These are phyloP conservation scores for Ploettnerulaceae sp. DNA, from an alignment of 2,329 filamentous ascomycete species.

Conservation along the genomic window DNA sequence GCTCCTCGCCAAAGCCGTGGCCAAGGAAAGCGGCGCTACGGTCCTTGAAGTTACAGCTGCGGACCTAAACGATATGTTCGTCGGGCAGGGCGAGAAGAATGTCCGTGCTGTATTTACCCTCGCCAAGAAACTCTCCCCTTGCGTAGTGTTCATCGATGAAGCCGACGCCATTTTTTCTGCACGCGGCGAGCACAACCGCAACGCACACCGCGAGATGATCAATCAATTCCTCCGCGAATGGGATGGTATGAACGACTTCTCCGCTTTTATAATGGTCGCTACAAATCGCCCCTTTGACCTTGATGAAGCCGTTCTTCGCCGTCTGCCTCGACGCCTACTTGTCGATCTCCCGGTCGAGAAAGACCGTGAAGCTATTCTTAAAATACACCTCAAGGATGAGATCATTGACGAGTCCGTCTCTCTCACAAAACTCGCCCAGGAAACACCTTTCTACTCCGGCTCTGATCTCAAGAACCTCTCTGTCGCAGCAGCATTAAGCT, in stretches of 20 bases:
- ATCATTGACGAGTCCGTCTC: slow-evolving; percentile 55
- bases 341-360: slow-evolving; percentile 65
- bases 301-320: slow-evolving; percentile 79
- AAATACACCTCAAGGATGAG: slow-evolving; percentile 68
- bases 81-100: slow-evolving; percentile 95
- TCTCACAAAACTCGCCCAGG: slow-evolving; percentile 56
- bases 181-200: slow-evolving; percentile 61
- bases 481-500: slow-evolving; percentile 73
- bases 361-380: slow-evolving; percentile 64
- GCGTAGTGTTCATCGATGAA: slow-evolving; percentile 95
- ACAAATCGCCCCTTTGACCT: slow-evolving; percentile 95
- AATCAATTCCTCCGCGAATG: slow-evolving; percentile 97
- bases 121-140: slow-evolving; percentile 85
- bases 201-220: slow-evolving; percentile 75
- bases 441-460: slow-evolving; percentile 74
- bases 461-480: slow-evolving; percentile 80
- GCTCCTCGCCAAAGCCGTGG: slow-evolving; percentile 62
- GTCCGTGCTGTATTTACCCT: slow-evolving; percentile 87
- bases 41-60: slow-evolving; percentile 87
- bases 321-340: slow-evolving; percentile 66
- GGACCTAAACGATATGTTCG: slow-evolving; percentile 92
- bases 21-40: slow-evolving; percentile 62
- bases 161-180: slow-evolving; percentile 88
- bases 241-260: slow-evolving; percentile 80
- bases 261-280: slow-evolving; percentile 96